These are phyloP conservation scores for Leucosporidium creatinivorum DNA, from an alignment of 768 basidiomycete species.

Conservation along the genomic window DNA sequence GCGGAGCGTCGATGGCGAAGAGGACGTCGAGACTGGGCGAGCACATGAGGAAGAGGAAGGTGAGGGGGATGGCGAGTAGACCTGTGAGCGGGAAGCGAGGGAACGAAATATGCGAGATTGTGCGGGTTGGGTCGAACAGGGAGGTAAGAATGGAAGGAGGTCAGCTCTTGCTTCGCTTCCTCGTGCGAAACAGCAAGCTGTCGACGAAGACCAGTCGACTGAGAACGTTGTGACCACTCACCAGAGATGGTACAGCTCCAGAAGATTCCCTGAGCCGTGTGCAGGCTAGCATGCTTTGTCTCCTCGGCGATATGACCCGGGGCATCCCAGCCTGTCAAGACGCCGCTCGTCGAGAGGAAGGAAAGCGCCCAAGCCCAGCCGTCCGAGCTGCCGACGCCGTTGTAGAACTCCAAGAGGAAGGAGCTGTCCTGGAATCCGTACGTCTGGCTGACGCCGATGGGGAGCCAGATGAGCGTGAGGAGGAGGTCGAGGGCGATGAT, in stretches of 20 bases:
- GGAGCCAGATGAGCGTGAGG: slow-evolving; percentile 83
- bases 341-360: slow-evolving; percentile 79
- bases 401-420: slow-evolving; percentile 75
- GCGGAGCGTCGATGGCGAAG: slow-evolving; percentile 70
- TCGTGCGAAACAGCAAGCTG: too few species aligned
- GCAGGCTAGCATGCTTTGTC: slow-evolving; percentile 72
- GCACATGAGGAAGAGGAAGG: slow-evolving; percentile 31
- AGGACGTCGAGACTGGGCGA: slow-evolving; percentile 52
- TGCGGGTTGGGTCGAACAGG: too few species aligned
- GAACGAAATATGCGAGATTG: slow-evolving; percentile 69
- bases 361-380: slow-evolving; percentile 90
- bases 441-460: slow-evolving; percentile 77
- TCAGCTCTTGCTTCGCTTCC: too few species aligned
- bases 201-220: too few species aligned
- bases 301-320: slow-evolving; percentile 69
- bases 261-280: slow-evolving; percentile 76
- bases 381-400: slow-evolving; percentile 53
- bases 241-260: slow-evolving; percentile 70
- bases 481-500: slow-evolving; percentile 81
- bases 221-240: too few species aligned
- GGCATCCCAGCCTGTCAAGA: slow-evolving; percentile 84
- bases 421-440: slow-evolving; percentile 79
- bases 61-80: slow-evolving; percentile 45
- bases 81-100: not conserved
- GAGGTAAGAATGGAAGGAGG: too few species aligned